A percentile compares a stretch with the other conserved stretches of the same genome.
Evolutionary conservation across 2,329 filamentous ascomycete genomes (phyloP).

Genomic region (Lachnellula arida): DNA sequence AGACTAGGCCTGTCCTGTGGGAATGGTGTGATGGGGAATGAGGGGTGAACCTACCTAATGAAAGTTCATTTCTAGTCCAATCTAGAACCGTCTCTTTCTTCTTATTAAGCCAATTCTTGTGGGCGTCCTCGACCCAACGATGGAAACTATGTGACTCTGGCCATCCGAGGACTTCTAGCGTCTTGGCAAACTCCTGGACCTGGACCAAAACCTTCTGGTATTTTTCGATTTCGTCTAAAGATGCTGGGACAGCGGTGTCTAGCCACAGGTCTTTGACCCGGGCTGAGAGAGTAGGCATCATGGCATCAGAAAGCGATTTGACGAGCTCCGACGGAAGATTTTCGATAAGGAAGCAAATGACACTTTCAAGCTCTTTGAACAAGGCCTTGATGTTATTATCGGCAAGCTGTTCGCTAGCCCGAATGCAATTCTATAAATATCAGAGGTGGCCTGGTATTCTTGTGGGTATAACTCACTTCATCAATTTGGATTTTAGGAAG

Average conservation of each 20-base stretch:
- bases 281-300: slow-evolving; percentile 65
- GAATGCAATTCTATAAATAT: slow-evolving; percentile 39
- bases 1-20: not conserved
- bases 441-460: not conserved
- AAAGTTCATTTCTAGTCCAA: slow-evolving; percentile 64
- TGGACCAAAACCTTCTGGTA: slow-evolving; percentile 69
- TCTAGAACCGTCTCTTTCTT: slow-evolving; percentile 77
- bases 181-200: slow-evolving; percentile 59
- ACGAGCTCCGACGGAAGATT: slow-evolving; percentile 52
- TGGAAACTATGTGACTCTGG: slow-evolving; percentile 57
- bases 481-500: slow-evolving; percentile 39
- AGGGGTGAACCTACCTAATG: slow-evolving; percentile 30
- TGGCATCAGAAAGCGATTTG: slow-evolving; percentile 57
- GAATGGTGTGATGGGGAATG: not conserved
- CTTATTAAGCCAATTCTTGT: slow-evolving; percentile 79
- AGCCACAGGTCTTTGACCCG: slow-evolving; percentile 72
- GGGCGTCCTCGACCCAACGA: slow-evolving; percentile 77
- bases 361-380: slow-evolving; percentile 47
- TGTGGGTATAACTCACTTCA: slow-evolving; percentile 32
- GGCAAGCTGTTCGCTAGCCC: slow-evolving; percentile 37
- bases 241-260: slow-evolving; percentile 68
- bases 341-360: slow-evolving; percentile 48
- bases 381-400: slow-evolving; percentile 46
- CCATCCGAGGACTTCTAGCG: slow-evolving; percentile 60
- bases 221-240: slow-evolving; percentile 61